Evolutionary conservation across 2,329 filamentous ascomycete species (phyloP), one percentile per base, ranked within the genome.

Genomic region (Juglanconis oblonga): DNA sequence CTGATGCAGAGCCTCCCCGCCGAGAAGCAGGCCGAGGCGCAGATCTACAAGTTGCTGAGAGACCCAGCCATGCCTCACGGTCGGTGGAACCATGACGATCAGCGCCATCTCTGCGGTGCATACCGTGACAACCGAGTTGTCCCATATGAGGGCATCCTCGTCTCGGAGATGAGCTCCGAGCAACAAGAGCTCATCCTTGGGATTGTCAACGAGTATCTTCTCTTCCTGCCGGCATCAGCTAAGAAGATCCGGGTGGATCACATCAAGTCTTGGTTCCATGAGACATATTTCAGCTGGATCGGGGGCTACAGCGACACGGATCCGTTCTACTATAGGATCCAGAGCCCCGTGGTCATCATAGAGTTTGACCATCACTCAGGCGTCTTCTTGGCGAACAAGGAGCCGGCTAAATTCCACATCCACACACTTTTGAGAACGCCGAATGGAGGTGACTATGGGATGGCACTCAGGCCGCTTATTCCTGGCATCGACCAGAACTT

Each of bases 291-390:
- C 69, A 84, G 82, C 69, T 94, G 90, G 89, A 92, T 93, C 57
- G 90, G 90, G 4, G 85, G 84, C 0, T 89, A 77, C 62, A 84
- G 79, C 0, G 79, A 90, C 55, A 73, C 83, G 0, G 89, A 92
- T 70, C 78, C 90, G 0, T 94, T 91, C 67, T 94, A 93, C 72
- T 94, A 87, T 67, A 81, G 90, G 0, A 81, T 94, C 3, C 90
- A 94, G 72, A 91, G 85, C 64, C 89, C 89, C 0, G 89, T 93
- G 0, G 77, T 91, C 0, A 76, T 93, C 2, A 77, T 88, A 55
- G 90, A 94, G 77, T 90, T 94, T 67, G 90, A 93, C 67, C 88
- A 92, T 68, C 90, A 93, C 71, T 90, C 86, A 0, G 89, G 90
- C 0, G 90, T 93, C 0, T 93, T 92, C 66, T 72, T 94, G 67